phyloP scores from a whole-genome alignment of 1,139 yeast genomes.

The Zhuliangozyma parablackwelliae region DNA sequence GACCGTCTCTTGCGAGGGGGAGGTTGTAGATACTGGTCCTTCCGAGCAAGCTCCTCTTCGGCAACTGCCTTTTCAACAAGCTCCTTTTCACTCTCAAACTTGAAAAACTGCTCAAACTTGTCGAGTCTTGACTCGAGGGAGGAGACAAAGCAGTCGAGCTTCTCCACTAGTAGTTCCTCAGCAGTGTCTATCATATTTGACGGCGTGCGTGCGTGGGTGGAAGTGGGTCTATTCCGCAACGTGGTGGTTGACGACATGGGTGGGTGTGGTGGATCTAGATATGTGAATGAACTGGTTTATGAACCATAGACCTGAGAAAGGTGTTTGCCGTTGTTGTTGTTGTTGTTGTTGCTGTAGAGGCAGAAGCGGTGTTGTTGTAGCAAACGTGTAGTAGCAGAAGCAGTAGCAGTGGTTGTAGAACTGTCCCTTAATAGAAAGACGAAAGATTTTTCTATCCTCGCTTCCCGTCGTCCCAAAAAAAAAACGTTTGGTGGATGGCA shows the following conservation, averaged over 20 bases:
- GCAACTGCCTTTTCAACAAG: slow-evolving; percentile 1
- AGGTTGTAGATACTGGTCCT: neutral
- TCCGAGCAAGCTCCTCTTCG: slow-evolving; percentile 5
- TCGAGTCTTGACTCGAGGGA: slow-evolving; percentile 53
- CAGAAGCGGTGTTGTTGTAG: no score
- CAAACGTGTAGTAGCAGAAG: no score
- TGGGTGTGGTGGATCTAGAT: no score
- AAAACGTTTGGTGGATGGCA: no score
- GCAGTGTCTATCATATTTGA: slow-evolving; percentile 12
- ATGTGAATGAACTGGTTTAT: no score
- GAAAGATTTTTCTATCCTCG: no score
- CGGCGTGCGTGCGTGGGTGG: neutral
- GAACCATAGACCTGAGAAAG: no score
- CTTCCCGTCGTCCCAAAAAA: no score
- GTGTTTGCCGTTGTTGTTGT: no score
- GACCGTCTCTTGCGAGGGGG: slow-evolving; percentile 15
- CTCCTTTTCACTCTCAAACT: slow-evolving; percentile 14
- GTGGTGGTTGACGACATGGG: neutral
- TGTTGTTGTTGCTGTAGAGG: no score
- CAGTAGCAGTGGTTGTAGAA: no score
- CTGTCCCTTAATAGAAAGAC: no score
- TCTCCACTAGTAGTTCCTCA: slow-evolving; percentile 48
- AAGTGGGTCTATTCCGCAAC: neutral
- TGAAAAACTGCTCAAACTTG: slow-evolving; percentile 48
- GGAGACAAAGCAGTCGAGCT: slow-evolving; percentile 47